Evolutionary conservation across 768 basidiomycete species (phyloP).

Genomic region (Rhizopogon vinicolor): DNA sequence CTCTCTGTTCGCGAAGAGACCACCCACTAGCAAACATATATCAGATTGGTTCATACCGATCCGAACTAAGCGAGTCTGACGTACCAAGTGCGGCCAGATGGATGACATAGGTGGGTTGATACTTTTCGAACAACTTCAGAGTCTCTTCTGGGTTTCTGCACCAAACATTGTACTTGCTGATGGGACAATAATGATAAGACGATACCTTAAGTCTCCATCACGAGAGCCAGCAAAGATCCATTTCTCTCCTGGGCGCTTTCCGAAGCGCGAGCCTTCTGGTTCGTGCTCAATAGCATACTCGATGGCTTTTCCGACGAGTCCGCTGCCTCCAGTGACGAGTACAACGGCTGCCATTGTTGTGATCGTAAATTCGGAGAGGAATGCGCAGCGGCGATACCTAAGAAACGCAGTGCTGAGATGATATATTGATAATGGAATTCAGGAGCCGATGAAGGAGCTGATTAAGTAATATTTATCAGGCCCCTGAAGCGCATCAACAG

Average conservation of each 20-base stretch:
- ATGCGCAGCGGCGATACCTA: too few species aligned
- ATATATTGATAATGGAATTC: too few species aligned
- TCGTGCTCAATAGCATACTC: conserved; percentile 75
- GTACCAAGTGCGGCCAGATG: conserved; percentile 92
- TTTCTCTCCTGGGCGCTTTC: conserved; percentile 66
- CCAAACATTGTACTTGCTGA: neutral
- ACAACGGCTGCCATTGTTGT: conserved; percentile 40
- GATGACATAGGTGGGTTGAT: conserved; percentile 94
- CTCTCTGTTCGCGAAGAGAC: conserved; percentile 94
- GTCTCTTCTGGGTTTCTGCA: conserved; percentile 68
- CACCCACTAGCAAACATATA: conserved; percentile 60
- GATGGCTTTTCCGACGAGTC: conserved; percentile 85
- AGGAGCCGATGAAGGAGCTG: too few species aligned
- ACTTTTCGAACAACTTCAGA: conserved; percentile 74
- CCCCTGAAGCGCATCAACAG: too few species aligned
- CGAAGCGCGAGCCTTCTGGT: conserved; percentile 73
- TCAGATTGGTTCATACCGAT: neutral
- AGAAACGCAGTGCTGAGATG: too few species aligned
- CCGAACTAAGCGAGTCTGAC: conserved; percentile 14
- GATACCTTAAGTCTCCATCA: conserved; percentile 82
- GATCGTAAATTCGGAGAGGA: neutral
- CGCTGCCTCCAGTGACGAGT: conserved; percentile 82
- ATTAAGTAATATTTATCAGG: neutral
- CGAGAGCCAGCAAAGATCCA: conserved; percentile 82
- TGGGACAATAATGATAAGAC: neutral